Conservation (phyloP, 495 filamentous ascomycete genomes). For the Lasiosphaeris hirsuta region DNA sequence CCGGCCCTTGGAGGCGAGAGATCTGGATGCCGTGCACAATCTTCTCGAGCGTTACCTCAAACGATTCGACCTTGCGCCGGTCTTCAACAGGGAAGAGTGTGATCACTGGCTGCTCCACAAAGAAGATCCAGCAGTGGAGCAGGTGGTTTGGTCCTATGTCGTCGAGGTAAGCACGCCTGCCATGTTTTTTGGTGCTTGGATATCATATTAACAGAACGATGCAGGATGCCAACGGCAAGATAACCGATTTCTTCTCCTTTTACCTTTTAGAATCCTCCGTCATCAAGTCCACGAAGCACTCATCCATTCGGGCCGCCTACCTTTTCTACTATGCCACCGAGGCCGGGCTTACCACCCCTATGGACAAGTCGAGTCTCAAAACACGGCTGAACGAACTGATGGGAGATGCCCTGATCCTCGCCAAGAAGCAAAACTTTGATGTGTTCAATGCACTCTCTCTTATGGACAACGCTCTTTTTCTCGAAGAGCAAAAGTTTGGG, state of each 20-base stretch:
- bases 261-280: constrained; percentile 92
- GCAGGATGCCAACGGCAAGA: constrained; percentile 57
- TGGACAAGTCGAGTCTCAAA: constrained; percentile 57
- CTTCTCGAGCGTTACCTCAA: constrained; percentile 75
- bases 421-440: constrained; percentile 85
- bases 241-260: constrained; percentile 96
- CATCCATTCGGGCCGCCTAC: constrained; percentile 79
- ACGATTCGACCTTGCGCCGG: constrained; percentile 79
- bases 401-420: constrained; percentile 80
- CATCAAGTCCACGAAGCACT: constrained; percentile 73
- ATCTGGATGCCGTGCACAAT: constrained; percentile 71
- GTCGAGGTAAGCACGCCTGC: constrained; percentile 58
- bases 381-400: constrained; percentile 71
- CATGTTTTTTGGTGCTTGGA: neutral
- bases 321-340: constrained; percentile 96
- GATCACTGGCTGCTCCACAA: constrained; percentile 84
- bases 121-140: constrained; percentile 56
- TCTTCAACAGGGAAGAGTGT: constrained; percentile 73
- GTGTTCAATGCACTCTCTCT: constrained; percentile 95
- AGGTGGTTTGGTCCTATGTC: constrained; percentile 88
- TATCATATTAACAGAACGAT: neutral
- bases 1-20: constrained; percentile 75
- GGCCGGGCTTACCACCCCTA: constrained; percentile 60
- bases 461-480: constrained; percentile 89
- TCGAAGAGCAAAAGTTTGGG: constrained; percentile 89